A percentile compares a stretch with the other conserved stretches of the same genome.
phyloP scores from a whole-genome alignment of 257 asterid genomes.

The Plantago elongata region DNA sequence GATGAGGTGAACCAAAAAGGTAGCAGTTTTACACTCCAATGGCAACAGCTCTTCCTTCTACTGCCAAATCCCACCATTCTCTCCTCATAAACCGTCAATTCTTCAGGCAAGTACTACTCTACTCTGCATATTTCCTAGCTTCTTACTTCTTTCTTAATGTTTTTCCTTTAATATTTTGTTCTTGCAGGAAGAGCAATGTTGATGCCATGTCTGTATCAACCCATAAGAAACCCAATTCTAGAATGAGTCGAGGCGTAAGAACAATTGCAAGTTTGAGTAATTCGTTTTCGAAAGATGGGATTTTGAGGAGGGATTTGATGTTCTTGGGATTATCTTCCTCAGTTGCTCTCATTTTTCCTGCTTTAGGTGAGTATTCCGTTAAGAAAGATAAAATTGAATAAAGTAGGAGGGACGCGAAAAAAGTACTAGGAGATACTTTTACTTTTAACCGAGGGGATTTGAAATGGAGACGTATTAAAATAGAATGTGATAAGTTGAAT shows the following conservation, averaged over 20 bases:
- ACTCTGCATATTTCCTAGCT: not conserved
- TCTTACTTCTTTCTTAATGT: not conserved
- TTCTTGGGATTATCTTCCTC: slow-evolving; percentile 54
- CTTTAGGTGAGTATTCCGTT: slow-evolving; percentile 33
- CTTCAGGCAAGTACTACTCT: slow-evolving; percentile 30
- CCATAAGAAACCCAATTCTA: slow-evolving; percentile 15
- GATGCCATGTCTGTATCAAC: slow-evolving; percentile 18
- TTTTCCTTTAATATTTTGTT: slow-evolving; percentile 7
- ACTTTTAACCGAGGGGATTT: too few species aligned
- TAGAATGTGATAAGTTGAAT: too few species aligned
- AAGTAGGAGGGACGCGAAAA: too few species aligned
- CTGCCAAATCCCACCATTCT: slow-evolving; percentile 27
- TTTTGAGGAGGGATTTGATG: slow-evolving; percentile 56
- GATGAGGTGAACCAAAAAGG: slow-evolving; percentile 33
- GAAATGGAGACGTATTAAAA: too few species aligned
- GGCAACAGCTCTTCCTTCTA: slow-evolving; percentile 46
- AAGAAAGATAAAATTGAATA: too few species aligned
- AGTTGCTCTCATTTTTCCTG: slow-evolving; percentile 43
- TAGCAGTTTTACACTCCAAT: slow-evolving; percentile 14
- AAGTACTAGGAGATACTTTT: too few species aligned
- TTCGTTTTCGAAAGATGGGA: slow-evolving; percentile 34
- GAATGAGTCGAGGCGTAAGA: slow-evolving; percentile 21
- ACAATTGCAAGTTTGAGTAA: slow-evolving; percentile 24
- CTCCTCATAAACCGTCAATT: slow-evolving; percentile 22
- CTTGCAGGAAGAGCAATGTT: slow-evolving; percentile 31